Evolutionary conservation across 371 early-diverging fungal species (phyloP).

Genomic region (Enteropsectra breve): DNA sequence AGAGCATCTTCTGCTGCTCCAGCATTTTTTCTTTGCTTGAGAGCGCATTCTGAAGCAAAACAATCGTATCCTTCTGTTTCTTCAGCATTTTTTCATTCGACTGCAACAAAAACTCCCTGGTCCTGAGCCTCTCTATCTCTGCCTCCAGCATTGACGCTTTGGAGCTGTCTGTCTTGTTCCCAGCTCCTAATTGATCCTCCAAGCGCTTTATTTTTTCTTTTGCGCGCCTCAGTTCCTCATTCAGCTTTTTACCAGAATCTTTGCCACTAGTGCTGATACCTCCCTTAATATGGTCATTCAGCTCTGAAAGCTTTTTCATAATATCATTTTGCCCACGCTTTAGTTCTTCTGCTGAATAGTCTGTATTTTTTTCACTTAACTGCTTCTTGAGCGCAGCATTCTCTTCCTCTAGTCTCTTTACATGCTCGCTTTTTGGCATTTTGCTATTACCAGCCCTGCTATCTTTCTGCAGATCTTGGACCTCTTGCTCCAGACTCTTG

Average conservation of each 20-base stretch:
- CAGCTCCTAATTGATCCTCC: background rate
- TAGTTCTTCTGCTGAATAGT: background rate
- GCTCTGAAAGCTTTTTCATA: too few relatives aligned
- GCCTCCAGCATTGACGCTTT: conserved; percentile 12
- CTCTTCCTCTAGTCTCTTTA: too few relatives aligned
- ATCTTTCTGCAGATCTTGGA: too few relatives aligned
- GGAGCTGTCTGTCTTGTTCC: too few relatives aligned
- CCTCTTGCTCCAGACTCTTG: background rate
- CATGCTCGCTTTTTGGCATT: too few relatives aligned
- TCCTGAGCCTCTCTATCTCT: background rate
- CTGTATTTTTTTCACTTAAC: background rate
- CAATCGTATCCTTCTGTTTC: conserved; percentile 19
- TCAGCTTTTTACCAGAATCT: background rate
- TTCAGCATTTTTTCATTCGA: conserved; percentile 2
- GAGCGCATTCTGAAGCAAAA: conserved; percentile 5
- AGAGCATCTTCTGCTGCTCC: conserved; percentile 8
- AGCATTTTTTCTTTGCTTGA: conserved; percentile 14
- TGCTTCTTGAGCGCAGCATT: too few relatives aligned
- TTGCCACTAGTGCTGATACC: background rate
- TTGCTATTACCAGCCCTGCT: too few relatives aligned
- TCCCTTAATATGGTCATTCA: too few relatives aligned
- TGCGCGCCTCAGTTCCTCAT: background rate
- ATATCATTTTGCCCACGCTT: background rate
- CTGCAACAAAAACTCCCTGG: background rate
- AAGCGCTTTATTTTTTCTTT: background rate